These are phyloP conservation scores for Tolypocladium sp. DNA, from an alignment of 2,329 filamentous ascomycete species.

Conservation along the genomic window DNA sequence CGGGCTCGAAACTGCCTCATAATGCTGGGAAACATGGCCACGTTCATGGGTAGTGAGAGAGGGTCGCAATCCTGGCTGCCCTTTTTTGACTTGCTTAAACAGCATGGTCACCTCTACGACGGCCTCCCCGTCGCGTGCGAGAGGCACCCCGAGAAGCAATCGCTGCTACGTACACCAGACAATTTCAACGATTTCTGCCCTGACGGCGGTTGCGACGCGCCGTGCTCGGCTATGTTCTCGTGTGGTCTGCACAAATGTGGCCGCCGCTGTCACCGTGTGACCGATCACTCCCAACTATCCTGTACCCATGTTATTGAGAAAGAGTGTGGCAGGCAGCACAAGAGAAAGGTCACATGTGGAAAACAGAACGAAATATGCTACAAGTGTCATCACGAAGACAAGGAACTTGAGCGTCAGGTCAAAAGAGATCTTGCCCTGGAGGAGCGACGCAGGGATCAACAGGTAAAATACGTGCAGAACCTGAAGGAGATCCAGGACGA, in stretches of 20 bases:
- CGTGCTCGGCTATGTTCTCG: constrained; percentile 23
- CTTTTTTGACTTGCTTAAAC: constrained; percentile 47
- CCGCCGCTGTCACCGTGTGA: constrained; percentile 51
- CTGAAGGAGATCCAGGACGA: too few relatives aligned
- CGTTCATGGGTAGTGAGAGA: constrained; percentile 48
- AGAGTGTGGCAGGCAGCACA: constrained; percentile 45
- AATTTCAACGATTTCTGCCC: constrained; percentile 57
- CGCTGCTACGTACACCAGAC: constrained; percentile 34
- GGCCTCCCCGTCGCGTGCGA: constrained; percentile 54
- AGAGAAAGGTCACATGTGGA: constrained; percentile 35
- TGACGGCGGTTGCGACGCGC: constrained; percentile 56
- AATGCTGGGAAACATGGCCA: constrained; percentile 61
- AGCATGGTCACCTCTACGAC: constrained; percentile 42
- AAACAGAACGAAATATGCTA: constrained; percentile 29
- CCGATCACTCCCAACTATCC: constrained; percentile 42
- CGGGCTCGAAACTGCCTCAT: constrained; percentile 56
- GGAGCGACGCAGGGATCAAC: too few relatives aligned
- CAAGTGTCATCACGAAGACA: constrained; percentile 42
- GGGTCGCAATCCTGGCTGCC: constrained; percentile 38
- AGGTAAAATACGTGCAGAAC: too few relatives aligned
- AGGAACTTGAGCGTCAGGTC: constrained; percentile 30
- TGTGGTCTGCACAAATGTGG: constrained; percentile 54
- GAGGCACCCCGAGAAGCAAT: constrained; percentile 41
- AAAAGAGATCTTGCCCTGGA: constrained; percentile 15
- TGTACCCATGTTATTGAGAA: constrained; percentile 27